Evolutionary conservation across 2,329 filamentous ascomycete genomes (phyloP).

Genomic region (Colletotrichum sojae): DNA sequence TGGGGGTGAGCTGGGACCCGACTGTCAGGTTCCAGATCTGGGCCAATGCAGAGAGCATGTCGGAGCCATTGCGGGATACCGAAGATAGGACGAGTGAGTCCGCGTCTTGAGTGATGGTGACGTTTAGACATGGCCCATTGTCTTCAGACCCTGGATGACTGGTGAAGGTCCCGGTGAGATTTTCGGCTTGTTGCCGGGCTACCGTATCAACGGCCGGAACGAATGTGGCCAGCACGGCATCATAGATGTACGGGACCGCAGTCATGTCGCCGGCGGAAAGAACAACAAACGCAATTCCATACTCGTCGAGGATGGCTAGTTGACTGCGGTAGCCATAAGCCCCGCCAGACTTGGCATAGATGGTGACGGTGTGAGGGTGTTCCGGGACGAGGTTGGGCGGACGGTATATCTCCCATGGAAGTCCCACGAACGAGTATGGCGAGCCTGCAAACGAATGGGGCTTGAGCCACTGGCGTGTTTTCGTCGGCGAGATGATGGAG

Average conservation of each 20-base stretch:
- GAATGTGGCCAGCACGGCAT: constrained; percentile 47
- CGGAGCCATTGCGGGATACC: constrained; percentile 43
- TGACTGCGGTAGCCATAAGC: constrained; percentile 53
- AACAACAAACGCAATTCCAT: constrained; percentile 50
- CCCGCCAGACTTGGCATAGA: constrained; percentile 53
- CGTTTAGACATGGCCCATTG: constrained; percentile 35
- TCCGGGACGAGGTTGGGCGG: constrained; percentile 45
- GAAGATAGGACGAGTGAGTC: constrained; percentile 46
- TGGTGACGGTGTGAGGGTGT: constrained; percentile 49
- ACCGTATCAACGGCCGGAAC: constrained; percentile 48
- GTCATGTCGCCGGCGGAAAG: constrained; percentile 50
- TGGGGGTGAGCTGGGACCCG: constrained; percentile 43
- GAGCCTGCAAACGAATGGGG: constrained; percentile 50
- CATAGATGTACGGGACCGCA: constrained; percentile 46
- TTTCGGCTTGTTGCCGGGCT: constrained; percentile 46
- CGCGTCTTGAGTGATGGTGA: constrained; percentile 43
- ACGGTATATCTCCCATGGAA: constrained; percentile 56
- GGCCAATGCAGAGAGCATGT: constrained; percentile 42
- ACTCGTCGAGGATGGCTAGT: constrained; percentile 52
- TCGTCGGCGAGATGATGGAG: constrained; percentile 43
- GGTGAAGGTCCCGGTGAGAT: constrained; percentile 42
- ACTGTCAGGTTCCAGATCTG: constrained; percentile 45
- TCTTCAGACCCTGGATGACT: background rate
- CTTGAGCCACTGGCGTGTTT: constrained; percentile 53
- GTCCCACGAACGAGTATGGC: constrained; percentile 49